Base-by-base conservation (phyloP, 2,329 filamentous ascomycete species). In the Alternaria viburni region DNA sequence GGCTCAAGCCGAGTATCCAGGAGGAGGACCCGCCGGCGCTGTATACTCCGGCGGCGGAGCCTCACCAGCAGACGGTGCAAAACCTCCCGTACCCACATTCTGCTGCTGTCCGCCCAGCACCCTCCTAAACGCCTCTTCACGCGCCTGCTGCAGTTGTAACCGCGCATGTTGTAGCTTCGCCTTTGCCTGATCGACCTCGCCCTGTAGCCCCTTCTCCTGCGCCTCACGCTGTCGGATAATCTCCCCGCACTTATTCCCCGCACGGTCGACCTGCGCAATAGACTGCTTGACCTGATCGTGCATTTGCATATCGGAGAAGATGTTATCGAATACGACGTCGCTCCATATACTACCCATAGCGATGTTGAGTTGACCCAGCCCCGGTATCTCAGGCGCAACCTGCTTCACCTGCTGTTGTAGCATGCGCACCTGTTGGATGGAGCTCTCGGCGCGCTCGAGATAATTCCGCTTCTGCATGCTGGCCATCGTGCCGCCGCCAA, bases 281-380 rank as follows among this genome's bases (percentile, higher is more conserved):
- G 81, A 83, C 15, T 78, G 71, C 68, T 85, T 83, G 62, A 88
- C 84, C 73, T 86, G 81, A 12, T 85, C 79, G 64, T 85, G 84
- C 72, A 87, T 86, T 3, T 80, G 80, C 78, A 84, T 82, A 61
- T 87, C 85, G 9, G 80, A 81, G 68, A 86, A 85, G 61, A 86
- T 82, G 54, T 86, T 87, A 68, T 87, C 84, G 67, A 87, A 87
- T n/a, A 87, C 78, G 3, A 87, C 79, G 62, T 87, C 85, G 8
- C 78, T 79, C 73, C 87, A 80, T 13, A 86, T 78, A 57, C 74
- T 80, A 0, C 84, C 83, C 44, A 83, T 79, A 0, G 82, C 81
- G 50, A 87, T 83, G 19, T 74, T 74, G 19, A 86, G 78, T 0
- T 72, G 57, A 1, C 76, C 74, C 56, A 88, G 74, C 4, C 71